phyloP scores from a whole-genome alignment of 768 basidiomycete genomes.

The Leucocoprinus birnbaumii region DNA sequence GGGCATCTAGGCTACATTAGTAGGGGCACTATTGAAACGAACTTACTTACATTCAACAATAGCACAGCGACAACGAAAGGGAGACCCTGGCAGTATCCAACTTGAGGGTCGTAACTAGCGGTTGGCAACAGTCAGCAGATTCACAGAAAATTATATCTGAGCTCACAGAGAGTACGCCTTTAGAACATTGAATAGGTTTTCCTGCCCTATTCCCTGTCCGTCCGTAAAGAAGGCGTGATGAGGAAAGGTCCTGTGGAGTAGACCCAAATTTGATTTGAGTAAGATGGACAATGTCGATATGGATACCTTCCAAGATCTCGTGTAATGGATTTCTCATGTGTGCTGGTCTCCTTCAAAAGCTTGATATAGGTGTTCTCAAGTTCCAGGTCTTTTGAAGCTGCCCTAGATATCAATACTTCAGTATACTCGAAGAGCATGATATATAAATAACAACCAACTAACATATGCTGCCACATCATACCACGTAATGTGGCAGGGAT shows the following conservation, averaged over 20 bases:
- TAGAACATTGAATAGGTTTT: constrained; percentile 95
- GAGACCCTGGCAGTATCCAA: constrained; percentile 97
- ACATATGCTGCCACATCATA: constrained; percentile 98
- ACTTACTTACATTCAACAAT: constrained; percentile 72
- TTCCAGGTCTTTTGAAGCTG: constrained; percentile 88
- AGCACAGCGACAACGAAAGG: constrained; percentile 96
- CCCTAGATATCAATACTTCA: constrained; percentile 43
- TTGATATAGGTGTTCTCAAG: constrained; percentile 82
- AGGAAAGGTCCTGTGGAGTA: constrained; percentile 79
- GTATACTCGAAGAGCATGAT: not conserved
- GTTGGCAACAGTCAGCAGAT: not conserved
- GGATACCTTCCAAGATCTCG: constrained; percentile 84
- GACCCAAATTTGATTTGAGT: constrained; percentile 1
- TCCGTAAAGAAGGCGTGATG: constrained; percentile 96
- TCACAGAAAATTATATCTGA: not conserved
- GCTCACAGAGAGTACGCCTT: constrained; percentile 94
- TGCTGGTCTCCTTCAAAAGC: constrained; percentile 78
- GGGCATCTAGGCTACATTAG: constrained; percentile 73
- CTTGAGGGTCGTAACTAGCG: constrained; percentile 80
- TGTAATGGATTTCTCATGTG: constrained; percentile 92
- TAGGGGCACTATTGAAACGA: not conserved
- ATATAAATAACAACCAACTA: constrained; percentile 13
- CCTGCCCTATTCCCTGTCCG: constrained; percentile 93
- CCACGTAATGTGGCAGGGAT: constrained; percentile 86
- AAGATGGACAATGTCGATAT: constrained; percentile 7